Conservation (phyloP, 225 moss, liverwort and hornwort genomes). For the Marchantia polymorpha region DNA sequence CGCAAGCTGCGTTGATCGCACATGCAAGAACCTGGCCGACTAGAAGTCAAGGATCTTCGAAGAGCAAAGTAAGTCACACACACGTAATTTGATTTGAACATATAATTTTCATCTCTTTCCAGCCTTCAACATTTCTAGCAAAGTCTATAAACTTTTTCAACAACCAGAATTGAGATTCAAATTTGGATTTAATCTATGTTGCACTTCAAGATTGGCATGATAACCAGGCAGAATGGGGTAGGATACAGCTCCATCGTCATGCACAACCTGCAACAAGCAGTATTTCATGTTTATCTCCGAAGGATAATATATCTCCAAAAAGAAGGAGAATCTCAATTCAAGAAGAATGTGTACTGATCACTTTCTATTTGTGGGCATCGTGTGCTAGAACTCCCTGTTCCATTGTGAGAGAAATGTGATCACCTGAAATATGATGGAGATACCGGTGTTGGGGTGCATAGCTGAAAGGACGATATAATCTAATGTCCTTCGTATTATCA, state of each 20-base stretch:
- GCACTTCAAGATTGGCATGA: background rate
- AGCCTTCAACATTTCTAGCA: background rate
- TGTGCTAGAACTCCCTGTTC: too few relatives aligned
- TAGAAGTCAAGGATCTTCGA: constrained; percentile 51
- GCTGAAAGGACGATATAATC: constrained; percentile 70
- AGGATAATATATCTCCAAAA: too few relatives aligned
- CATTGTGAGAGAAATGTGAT: background rate
- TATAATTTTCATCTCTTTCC: background rate
- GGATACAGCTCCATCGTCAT: constrained; percentile 99
- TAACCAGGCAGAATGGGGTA: constrained; percentile 14
- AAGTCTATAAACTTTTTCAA: background rate
- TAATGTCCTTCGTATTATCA: constrained; percentile 70
- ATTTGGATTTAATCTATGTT: background rate
- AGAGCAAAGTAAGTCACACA: background rate
- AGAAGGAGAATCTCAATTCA: background rate
- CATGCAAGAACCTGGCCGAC: constrained; percentile 71
- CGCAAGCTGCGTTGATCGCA: constrained; percentile 87
- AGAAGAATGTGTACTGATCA: background rate
- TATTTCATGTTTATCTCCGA: background rate
- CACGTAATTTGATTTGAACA: too few relatives aligned
- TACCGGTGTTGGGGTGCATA: constrained; percentile 85
- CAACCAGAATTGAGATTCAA: too few relatives aligned
- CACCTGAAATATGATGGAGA: constrained; percentile 94
- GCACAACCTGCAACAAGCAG: constrained; percentile 68
- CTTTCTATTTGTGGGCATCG: background rate